Evolutionary conservation across 257 asterid species (phyloP).

Genomic region (Haberlea rhodopensis): DNA sequence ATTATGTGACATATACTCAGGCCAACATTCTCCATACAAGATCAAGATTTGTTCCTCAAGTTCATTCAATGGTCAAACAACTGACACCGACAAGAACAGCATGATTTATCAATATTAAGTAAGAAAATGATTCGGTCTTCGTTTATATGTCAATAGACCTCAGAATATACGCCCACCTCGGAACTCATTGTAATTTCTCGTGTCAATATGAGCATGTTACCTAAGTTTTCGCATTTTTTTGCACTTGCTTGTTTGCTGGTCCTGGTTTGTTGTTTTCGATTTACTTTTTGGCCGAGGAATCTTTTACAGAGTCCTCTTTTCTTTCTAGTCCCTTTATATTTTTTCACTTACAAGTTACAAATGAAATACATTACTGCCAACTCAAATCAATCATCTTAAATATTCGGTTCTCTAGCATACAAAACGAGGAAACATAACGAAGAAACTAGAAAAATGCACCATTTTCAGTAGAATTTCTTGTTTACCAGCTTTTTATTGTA

Average conservation of each 20-base stretch:
- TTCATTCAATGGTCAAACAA: slow-evolving; percentile 42
- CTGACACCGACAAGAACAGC: slow-evolving; percentile 40
- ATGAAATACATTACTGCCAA: background rate
- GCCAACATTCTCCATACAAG: slow-evolving; percentile 57
- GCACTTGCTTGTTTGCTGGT: slow-evolving; percentile 15
- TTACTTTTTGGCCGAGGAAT: background rate
- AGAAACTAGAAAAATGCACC: background rate
- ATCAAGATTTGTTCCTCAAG: slow-evolving; percentile 52
- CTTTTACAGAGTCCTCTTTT: slow-evolving; percentile 1
- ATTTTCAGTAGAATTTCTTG: background rate
- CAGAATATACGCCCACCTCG: background rate
- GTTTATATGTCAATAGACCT: background rate
- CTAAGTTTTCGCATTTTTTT: slow-evolving; percentile 5
- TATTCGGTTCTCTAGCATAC: background rate
- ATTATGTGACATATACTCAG: slow-evolving; percentile 53
- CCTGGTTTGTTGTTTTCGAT: slow-evolving; percentile 12
- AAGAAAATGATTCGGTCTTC: background rate
- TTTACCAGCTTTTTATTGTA: background rate
- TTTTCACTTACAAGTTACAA: background rate
- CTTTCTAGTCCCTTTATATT: background rate
- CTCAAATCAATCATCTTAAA: background rate
- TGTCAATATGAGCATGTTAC: slow-evolving; percentile 31
- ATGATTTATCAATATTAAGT: slow-evolving; percentile 38
- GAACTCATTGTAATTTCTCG: background rate
- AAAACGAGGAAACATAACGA: background rate